phyloP scores from a whole-genome alignment of 495 filamentous ascomycete genomes.

The Annulohypoxylon maeteangense region DNA sequence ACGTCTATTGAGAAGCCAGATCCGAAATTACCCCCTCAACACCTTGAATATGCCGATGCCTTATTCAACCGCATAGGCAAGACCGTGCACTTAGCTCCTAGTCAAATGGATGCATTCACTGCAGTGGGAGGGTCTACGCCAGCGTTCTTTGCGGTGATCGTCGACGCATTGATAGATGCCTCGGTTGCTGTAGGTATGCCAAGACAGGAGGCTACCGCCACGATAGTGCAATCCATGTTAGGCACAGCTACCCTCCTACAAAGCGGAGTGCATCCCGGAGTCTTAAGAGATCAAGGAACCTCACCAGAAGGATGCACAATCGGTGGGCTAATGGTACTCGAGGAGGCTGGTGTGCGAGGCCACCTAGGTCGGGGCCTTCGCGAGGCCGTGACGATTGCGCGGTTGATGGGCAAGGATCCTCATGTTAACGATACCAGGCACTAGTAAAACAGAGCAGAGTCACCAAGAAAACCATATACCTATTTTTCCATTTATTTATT shows the following conservation, averaged over 20 bases:
- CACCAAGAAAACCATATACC: not conserved
- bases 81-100: not conserved
- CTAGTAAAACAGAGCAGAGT: not conserved
- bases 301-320: slow-evolving; percentile 1
- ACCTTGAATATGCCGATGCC: not conserved
- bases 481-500: not conserved
- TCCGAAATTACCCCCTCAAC: not conserved
- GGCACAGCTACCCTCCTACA: not conserved
- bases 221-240: not conserved
- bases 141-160: not conserved
- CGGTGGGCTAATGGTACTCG: slow-evolving; percentile 1
- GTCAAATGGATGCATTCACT: slow-evolving; percentile 1
- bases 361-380: not conserved
- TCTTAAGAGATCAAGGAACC: not conserved
- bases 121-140: not conserved
- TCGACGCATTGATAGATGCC: slow-evolving; percentile 3
- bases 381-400: not conserved
- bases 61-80: slow-evolving; percentile 2
- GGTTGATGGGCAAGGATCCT: slow-evolving; percentile 3
- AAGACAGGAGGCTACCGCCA: not conserved
- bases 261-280: not conserved
- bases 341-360: not conserved
- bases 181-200: not conserved
- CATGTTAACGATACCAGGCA: slow-evolving; percentile 1
- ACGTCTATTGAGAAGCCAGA: not conserved